Percentiles rank a stretch among this genome's conserved stretches.
phyloP scores from a whole-genome alignment of 208 protist species.

The Trypanosoma scelopori region DNA sequence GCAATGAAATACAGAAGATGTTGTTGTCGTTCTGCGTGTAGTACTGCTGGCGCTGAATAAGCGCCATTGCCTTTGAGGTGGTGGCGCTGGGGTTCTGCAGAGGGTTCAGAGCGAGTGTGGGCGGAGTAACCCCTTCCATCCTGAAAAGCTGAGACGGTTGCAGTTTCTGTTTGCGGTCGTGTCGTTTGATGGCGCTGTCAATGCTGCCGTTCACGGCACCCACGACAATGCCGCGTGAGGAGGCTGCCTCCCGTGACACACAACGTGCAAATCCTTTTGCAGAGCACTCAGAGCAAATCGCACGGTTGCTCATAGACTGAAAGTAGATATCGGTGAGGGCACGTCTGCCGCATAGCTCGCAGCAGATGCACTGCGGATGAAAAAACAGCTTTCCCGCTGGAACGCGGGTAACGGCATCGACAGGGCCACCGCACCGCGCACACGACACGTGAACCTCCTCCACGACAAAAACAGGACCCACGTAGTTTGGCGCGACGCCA shows the following conservation, averaged over 20 bases:
- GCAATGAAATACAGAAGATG: constrained; percentile 37
- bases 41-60: constrained; percentile 85
- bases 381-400: constrained; percentile 77
- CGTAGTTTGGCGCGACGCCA: constrained; percentile 42
- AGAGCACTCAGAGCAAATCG: constrained; percentile 31
- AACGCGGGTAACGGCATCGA: constrained; percentile 78
- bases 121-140: constrained; percentile 44
- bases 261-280: constrained; percentile 36
- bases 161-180: neutral
- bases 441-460: constrained; percentile 76
- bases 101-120: constrained; percentile 42
- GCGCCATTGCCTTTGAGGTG: constrained; percentile 43
- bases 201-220: constrained; percentile 37
- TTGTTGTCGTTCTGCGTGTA: constrained; percentile 88
- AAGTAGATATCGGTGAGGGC: constrained; percentile 53
- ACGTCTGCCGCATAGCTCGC: constrained; percentile 52
- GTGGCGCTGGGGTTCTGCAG: constrained; percentile 55
- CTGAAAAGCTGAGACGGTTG: constrained; percentile 34
- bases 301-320: constrained; percentile 33
- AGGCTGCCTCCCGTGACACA: constrained; percentile 39
- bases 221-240: constrained; percentile 39
- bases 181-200: constrained; percentile 18
- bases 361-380: constrained; percentile 65
- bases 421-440: constrained; percentile 52
- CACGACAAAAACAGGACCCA: constrained; percentile 67